Evolutionary conservation across 768 basidiomycete genomes (phyloP), one percentile per base, ranked within the genome.

Genomic region (Tylopilus balloui): DNA sequence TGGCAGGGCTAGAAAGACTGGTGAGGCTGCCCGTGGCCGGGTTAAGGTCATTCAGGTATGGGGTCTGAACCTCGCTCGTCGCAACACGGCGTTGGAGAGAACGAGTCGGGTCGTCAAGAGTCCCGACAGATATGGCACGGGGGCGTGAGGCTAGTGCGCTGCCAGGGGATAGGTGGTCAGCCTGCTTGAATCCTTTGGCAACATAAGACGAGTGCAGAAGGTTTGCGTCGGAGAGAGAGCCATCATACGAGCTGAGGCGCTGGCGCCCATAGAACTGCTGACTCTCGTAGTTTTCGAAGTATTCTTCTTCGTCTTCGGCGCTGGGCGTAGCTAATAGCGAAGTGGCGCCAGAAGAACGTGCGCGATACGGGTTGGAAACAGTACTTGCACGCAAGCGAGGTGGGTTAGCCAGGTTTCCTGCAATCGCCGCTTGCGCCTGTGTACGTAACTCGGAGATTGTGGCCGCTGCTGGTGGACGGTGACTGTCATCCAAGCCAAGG

Each of bases 281-380:
- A 13, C 51, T 21, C 47, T 82, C 78, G 53, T 82, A 80, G 56
- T 74, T 73, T 48, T 85, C 81, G 60, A 87, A 86, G 55, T 81
- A 77, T 42, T 90, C 88, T 44, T 88, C 85, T 44, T 90, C 88
- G 15, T 88, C 84, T 51, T 83, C 80, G 36, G 78, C 74, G 27
- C 64, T 76, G 2, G 84, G 79, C 2, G 84, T 81, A 14, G 81
- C 66, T 34, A 89, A 70, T 51, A 88, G 72, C 4, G 86, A 84
- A 35, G 73, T 72, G n/a, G 75, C 69, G 15, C 73, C 74, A 41
- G 81, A 75, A 48, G 85, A 73, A 54, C 86, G 76, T 45, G 75
- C 72, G 53, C 89, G 81, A 67, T 92, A 93, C n/a, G 92, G 89
- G 63, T 90, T 87, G 12, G 93, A 95, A 14, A 97, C 92, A 1